Evolutionary conservation across 1,284 basidiomycete genomes (phyloP), one percentile per base, ranked within the genome.

Genomic region (Coniferiporia weirii): DNA sequence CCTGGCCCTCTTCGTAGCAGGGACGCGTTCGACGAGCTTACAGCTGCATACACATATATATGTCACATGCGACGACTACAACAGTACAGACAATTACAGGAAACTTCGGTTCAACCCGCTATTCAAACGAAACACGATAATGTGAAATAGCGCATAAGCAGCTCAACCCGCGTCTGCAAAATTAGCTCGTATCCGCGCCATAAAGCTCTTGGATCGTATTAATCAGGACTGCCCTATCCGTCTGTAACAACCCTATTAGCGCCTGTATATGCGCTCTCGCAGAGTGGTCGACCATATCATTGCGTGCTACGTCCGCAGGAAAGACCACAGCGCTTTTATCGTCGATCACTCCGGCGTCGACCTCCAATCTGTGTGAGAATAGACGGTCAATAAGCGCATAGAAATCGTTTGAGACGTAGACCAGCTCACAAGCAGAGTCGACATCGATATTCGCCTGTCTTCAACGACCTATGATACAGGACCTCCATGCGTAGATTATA

Each of bases 381-480:
- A 19, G 17, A 20, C 15, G 17, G 3, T n/a, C 17, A 17, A 4
- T 17, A 52, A 36, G 50, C 27, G 35, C 35, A 52, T 10, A 10
- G 17, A n/a, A n/a, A 34, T 46, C 22, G 9, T 7, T 20, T 17
- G 5, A 22, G n/a, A 38, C 6, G 2, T 43, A 38, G 1, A 7
- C 8, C 15, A 15, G 45, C 57, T 40, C 19, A 59, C 57, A 54
- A 15, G 46, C 57, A 59, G 19, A 59, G 36, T 19, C 57, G 51
- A 19, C 57, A 59, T 44, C 12, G 9, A n/a, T 1, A 54, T 43
- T 19, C 57, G 19, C 50, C 44, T n/a, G 32, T 27, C 20, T 46
- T 49, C 19, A 34, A 12, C 15, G 52, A 34, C 43, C 19, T 50
- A 32, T 54, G 52, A 13, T 54, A 59, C 22, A 59, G 27, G 6